Evolutionary conservation across 345 rosid species (phyloP).

Genomic region (Xanthoceras sorbifolium): DNA sequence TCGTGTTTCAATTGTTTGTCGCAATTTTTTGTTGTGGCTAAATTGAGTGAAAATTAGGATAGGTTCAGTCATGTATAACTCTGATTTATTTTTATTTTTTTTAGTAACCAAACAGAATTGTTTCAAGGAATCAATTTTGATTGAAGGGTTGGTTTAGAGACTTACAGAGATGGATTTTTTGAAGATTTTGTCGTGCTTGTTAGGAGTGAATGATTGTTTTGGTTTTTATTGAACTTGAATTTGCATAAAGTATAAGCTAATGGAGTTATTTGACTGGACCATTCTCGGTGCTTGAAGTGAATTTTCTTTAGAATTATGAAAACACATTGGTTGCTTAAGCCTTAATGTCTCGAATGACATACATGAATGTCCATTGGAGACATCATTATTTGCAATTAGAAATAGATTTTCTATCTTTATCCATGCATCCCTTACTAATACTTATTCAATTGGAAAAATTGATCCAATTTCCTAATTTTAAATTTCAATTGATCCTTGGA

Average conservation of each 20-base stretch:
- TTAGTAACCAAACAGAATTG: background rate
- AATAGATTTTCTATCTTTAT: too few species aligned
- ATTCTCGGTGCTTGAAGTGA: background rate
- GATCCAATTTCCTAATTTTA: too few species aligned
- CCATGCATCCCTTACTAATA: too few species aligned
- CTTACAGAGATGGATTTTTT: background rate
- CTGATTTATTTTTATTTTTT: too few species aligned
- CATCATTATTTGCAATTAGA: too few species aligned
- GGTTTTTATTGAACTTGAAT: background rate
- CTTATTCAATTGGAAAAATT: too few species aligned
- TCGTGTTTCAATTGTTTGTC: too few species aligned
- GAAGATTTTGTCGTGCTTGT: background rate
- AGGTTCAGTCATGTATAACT: too few species aligned
- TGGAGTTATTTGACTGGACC: too few species aligned
- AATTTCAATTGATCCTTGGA: too few species aligned
- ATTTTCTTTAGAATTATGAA: background rate
- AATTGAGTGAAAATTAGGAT: background rate
- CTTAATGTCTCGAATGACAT: background rate
- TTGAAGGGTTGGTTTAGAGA: background rate
- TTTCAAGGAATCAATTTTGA: background rate
- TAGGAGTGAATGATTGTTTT: background rate
- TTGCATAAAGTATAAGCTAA: background rate
- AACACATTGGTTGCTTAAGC: background rate
- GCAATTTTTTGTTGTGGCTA: background rate
- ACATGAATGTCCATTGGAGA: background rate